These are phyloP conservation scores for Ceratocystis variospora DNA, from an alignment of 2,329 filamentous ascomycete species.

Conservation along the genomic window DNA sequence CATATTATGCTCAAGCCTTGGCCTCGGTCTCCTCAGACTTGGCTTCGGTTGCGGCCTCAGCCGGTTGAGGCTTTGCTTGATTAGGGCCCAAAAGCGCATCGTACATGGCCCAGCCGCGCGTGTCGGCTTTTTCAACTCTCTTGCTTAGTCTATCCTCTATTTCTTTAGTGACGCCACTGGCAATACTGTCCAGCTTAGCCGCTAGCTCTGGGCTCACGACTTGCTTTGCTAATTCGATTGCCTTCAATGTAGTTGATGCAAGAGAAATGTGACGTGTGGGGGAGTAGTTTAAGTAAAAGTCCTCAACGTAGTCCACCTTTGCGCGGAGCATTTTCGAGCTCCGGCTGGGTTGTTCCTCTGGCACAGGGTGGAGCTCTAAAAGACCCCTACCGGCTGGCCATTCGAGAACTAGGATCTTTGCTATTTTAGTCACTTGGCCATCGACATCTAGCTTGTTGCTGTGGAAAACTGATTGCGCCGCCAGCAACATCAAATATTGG, in stretches of 20 bases:
- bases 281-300: constrained; percentile 28
- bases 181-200: constrained; percentile 29
- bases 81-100: constrained; percentile 17
- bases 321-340: constrained; percentile 22
- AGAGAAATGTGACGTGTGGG: constrained; percentile 26
- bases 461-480: constrained; percentile 28
- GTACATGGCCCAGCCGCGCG: constrained; percentile 18
- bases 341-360: constrained; percentile 8
- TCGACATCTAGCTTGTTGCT: constrained; percentile 25
- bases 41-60: background rate
- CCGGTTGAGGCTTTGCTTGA: constrained; percentile 2
- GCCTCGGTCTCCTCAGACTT: constrained; percentile 1
- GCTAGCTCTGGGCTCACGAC: constrained; percentile 29
- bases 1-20: constrained; percentile 7
- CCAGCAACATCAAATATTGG: constrained; percentile 32
- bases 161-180: constrained; percentile 28
- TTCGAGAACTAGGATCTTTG: constrained; percentile 27
- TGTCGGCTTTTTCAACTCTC: constrained; percentile 16
- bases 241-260: constrained; percentile 31
- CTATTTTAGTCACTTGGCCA: constrained; percentile 29
- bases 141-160: constrained; percentile 25
- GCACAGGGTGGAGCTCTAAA: constrained; percentile 27
- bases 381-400: constrained; percentile 32
- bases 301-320: constrained; percentile 21
- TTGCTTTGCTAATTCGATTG: constrained; percentile 33